Evolutionary conservation across 2,329 filamentous ascomycete genomes (phyloP).

Genomic region (Cladosporium cucumerinum): DNA sequence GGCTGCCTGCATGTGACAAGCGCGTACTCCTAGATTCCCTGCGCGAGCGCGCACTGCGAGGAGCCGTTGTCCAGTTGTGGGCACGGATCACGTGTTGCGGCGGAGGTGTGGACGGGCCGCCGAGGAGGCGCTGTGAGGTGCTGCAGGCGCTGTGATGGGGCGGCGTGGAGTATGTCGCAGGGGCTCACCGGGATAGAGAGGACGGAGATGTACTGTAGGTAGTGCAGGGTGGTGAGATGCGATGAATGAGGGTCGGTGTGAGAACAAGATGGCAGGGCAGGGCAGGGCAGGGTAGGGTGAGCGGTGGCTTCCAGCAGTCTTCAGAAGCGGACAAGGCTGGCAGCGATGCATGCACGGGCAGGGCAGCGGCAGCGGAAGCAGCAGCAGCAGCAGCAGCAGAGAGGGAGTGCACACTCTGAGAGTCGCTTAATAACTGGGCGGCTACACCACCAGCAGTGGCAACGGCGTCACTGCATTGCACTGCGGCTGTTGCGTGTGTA

Average conservation of each 20-base stretch:
- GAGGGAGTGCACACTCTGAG: neutral
- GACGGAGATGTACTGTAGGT: neutral
- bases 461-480: slow-evolving; percentile 7
- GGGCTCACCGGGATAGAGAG: neutral
- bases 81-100: slow-evolving; percentile 12
- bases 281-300: neutral
- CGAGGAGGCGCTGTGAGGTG: neutral
- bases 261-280: slow-evolving; percentile 1
- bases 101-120: slow-evolving; percentile 1
- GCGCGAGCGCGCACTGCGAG: slow-evolving; percentile 9
- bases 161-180: neutral
- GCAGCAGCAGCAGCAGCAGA: too few relatives aligned
- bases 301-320: neutral
- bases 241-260: neutral
- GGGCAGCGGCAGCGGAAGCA: slow-evolving; percentile 3
- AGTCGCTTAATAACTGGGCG: neutral
- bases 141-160: neutral
- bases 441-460: slow-evolving; percentile 8
- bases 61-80: slow-evolving; percentile 2
- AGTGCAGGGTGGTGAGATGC: neutral
- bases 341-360: slow-evolving; percentile 9
- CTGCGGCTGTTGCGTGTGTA: neutral
- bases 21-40: slow-evolving; percentile 9
- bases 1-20: slow-evolving; percentile 12
- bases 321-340: slow-evolving; percentile 8